A percentile compares a stretch with the other conserved stretches of the same genome.
phyloP scores from a whole-genome alignment of 257 asterid species.

The Hygrophila difformis region DNA sequence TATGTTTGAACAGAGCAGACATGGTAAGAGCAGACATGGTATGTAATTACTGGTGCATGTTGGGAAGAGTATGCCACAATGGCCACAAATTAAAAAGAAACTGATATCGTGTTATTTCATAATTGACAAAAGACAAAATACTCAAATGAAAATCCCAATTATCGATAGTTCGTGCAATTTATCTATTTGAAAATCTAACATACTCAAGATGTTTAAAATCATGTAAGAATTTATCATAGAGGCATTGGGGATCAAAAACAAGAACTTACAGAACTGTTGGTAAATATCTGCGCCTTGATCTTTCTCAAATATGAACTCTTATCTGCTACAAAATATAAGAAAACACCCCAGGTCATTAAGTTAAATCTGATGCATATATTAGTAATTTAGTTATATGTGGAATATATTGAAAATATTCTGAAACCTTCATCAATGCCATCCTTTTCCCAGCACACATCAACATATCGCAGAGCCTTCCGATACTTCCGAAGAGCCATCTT shows the following conservation, averaged over 20 bases:
- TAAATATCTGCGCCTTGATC: conserved; percentile 81
- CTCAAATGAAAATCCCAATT: too few relatives aligned
- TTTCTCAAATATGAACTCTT: conserved; percentile 58
- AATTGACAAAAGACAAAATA: too few relatives aligned
- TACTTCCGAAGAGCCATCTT: conserved; percentile 95
- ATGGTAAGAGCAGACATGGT: too few relatives aligned
- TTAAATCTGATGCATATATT: neutral
- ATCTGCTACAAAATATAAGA: conserved; percentile 31
- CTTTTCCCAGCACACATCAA: conserved; percentile 96
- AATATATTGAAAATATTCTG: conserved; percentile 2
- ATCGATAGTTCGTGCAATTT: too few relatives aligned
- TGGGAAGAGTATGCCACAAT: neutral
- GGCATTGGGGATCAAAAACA: neutral
- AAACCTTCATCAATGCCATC: conserved; percentile 92
- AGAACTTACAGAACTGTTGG: conserved; percentile 89
- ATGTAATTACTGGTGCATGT: neutral
- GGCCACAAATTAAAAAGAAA: too few relatives aligned
- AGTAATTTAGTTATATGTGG: neutral
- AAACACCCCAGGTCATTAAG: neutral
- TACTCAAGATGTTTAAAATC: too few relatives aligned
- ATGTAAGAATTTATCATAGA: too few relatives aligned
- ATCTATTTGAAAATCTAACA: too few relatives aligned
- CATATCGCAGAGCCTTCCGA: conserved; percentile 87
- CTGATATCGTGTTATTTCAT: too few relatives aligned
- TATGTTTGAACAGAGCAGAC: too few relatives aligned